phyloP scores from a whole-genome alignment of 2,329 filamentous ascomycete species.

The Aspergillus thermomutatus region DNA sequence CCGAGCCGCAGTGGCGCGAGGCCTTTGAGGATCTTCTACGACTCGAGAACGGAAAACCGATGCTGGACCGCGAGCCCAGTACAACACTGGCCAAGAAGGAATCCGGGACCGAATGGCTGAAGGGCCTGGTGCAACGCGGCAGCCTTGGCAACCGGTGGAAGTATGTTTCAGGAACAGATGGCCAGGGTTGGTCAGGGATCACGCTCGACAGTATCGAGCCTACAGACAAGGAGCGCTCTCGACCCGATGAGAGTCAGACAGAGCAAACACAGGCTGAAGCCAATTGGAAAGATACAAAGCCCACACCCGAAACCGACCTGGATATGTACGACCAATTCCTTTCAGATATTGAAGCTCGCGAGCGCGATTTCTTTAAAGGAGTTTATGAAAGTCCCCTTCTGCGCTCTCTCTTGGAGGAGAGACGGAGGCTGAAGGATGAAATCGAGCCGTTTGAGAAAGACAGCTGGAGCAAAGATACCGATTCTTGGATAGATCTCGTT shows the following conservation, averaged over 20 bases:
- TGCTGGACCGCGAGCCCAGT: conserved; percentile 33
- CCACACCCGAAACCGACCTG: conserved; percentile 46
- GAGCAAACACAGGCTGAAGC: conserved; percentile 15
- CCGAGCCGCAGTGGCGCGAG: conserved; percentile 49
- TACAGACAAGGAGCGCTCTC: conserved; percentile 10
- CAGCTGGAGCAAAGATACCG: conserved; percentile 14
- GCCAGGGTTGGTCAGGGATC: conserved; percentile 22
- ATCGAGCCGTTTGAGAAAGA: conserved; percentile 1
- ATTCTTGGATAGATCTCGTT: conserved; percentile 27
- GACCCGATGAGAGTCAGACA: conserved; percentile 7
- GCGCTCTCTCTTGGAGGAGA: conserved; percentile 33
- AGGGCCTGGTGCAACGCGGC: conserved; percentile 38
- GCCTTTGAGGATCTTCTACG: conserved; percentile 59
- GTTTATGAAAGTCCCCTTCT: conserved; percentile 34
- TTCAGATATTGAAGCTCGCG: conserved; percentile 31
- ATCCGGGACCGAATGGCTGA: conserved; percentile 38
- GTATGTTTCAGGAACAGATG: conserved; percentile 22
- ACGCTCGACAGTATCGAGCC: conserved; percentile 15
- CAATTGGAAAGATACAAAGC: conserved; percentile 30
- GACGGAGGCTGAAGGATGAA: conserved; percentile 22
- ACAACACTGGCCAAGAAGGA: conserved; percentile 24
- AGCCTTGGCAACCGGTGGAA: conserved; percentile 42
- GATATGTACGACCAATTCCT: conserved; percentile 53
- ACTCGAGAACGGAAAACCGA: conserved; percentile 43
- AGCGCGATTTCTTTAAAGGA: conserved; percentile 27